Evolutionary conservation across 2,329 filamentous ascomycete species (phyloP).

Genomic region (Sclerotinia nivalis): DNA sequence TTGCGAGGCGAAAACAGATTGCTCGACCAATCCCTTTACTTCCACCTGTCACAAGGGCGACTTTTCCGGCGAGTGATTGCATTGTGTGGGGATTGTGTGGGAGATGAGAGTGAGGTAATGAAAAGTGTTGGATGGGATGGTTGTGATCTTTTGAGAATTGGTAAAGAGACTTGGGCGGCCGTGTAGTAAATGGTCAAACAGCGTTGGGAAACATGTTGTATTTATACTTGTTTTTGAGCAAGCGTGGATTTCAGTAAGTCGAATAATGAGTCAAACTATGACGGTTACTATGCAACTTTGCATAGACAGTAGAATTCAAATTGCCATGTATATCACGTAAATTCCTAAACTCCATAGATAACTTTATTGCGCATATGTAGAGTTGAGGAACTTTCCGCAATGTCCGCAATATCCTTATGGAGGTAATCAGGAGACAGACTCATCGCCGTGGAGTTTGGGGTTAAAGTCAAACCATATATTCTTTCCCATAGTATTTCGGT

Average conservation of each 20-base stretch:
- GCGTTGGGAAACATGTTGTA: background rate
- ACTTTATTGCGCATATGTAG: background rate
- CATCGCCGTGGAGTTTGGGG: background rate
- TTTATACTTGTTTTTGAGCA: background rate
- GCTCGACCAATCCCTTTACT: slow-evolving; percentile 62
- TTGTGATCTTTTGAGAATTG: background rate
- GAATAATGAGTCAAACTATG: background rate
- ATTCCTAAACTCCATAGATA: slow-evolving; percentile 1
- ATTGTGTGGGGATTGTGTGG: slow-evolving; percentile 24
- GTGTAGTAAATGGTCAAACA: background rate
- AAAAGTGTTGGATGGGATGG: background rate
- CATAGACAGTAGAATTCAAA: background rate
- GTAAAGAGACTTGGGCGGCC: background rate
- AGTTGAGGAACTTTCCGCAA: background rate
- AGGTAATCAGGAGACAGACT: background rate
- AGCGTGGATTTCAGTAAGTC: background rate
- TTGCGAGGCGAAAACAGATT: slow-evolving; percentile 57
- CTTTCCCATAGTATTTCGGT: background rate
- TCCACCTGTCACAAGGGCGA: slow-evolving; percentile 44
- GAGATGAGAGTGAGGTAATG: background rate
- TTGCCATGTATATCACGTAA: background rate
- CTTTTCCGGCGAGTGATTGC: slow-evolving; percentile 35
- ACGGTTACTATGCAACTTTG: background rate
- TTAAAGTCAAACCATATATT: background rate
- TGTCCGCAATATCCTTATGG: slow-evolving; percentile 8